phyloP scores from a whole-genome alignment of 192 early-diverging fungal genomes.

The Linderina pennispora region DNA sequence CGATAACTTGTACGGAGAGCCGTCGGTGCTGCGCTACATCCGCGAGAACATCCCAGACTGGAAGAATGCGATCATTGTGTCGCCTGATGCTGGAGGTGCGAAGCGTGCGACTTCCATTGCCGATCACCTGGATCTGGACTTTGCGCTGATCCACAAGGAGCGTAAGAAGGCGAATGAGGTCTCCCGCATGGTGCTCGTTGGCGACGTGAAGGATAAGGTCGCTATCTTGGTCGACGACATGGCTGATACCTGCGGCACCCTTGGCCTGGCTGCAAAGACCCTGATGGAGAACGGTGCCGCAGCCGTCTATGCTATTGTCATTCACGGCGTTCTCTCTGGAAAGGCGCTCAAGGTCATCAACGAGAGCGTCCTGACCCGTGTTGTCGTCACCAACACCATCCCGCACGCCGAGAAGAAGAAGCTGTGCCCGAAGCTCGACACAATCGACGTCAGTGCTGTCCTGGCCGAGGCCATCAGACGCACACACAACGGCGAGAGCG shows the following conservation, averaged over 20 bases:
- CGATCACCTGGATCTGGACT: slow-evolving; percentile 89
- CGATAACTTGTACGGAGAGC: slow-evolving; percentile 94
- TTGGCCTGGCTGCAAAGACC: slow-evolving; percentile 81
- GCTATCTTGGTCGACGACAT: slow-evolving; percentile 97
- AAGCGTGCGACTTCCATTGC: slow-evolving; percentile 93
- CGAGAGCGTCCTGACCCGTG: slow-evolving; percentile 62
- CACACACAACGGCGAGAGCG: slow-evolving; percentile 66
- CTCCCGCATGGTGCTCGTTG: slow-evolving; percentile 90
- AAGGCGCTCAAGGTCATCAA: slow-evolving; percentile 88
- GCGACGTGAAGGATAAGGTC: slow-evolving; percentile 84
- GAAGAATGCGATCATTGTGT: slow-evolving; percentile 88
- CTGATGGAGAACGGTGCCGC: slow-evolving; percentile 85
- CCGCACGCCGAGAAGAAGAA: slow-evolving; percentile 76
- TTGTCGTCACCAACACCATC: slow-evolving; percentile 80
- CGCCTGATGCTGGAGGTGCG: slow-evolving; percentile 96
- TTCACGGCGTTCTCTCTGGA: slow-evolving; percentile 90
- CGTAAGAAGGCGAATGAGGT: slow-evolving; percentile 85
- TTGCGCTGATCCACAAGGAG: slow-evolving; percentile 98
- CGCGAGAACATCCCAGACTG: slow-evolving; percentile 81
- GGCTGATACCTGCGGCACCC: slow-evolving; percentile 93
- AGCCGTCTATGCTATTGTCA: slow-evolving; percentile 93
- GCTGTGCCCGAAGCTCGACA: slow-evolving; percentile 71
- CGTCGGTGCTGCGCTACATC: slow-evolving; percentile 86
- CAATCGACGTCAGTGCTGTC: slow-evolving; percentile 75
- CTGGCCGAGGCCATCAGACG: slow-evolving; percentile 71